These are phyloP conservation scores for Chamaecyparis obtusa DNA, from an alignment of 75 land plant species.

Conservation along the genomic window DNA sequence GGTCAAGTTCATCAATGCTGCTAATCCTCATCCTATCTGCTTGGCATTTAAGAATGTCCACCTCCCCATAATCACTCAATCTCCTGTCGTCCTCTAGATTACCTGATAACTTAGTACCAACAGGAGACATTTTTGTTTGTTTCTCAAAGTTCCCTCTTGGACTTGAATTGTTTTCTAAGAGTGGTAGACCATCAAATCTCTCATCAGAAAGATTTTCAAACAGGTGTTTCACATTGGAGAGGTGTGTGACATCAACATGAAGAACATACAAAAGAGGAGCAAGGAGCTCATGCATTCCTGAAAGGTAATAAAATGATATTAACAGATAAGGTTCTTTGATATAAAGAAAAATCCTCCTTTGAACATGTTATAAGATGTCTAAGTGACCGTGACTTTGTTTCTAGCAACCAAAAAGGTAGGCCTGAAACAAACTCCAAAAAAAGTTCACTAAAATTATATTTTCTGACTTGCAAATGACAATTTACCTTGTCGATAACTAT, in stretches of 20 bases:
- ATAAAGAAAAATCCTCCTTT: not conserved
- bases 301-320: conserved; percentile 10
- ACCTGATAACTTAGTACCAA: not conserved
- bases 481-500: conserved; percentile 85
- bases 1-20: conserved; percentile 53
- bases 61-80: not conserved
- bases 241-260: conserved; percentile 69
- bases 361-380: not conserved
- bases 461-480: not conserved
- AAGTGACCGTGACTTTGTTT: not conserved
- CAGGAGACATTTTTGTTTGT: conserved; percentile 7
- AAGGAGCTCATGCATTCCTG: conserved; percentile 96
- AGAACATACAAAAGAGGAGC: conserved; percentile 89
- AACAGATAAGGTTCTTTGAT: not conserved
- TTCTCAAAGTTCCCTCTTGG: conserved; percentile 5
- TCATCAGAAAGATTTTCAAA: conserved; percentile 76
- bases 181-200: conserved; percentile 59
- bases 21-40: conserved; percentile 15
- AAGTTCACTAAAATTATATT: not conserved
- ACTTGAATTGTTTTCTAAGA: conserved; percentile 13
- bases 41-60: conserved; percentile 13
- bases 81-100: conserved; percentile 6
- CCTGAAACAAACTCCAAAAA: not conserved
- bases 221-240: conserved; percentile 52
- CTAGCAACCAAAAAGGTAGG: not conserved